phyloP scores from a whole-genome alignment of 1,139 yeast genomes.

The Protomyces pachydermus region DNA sequence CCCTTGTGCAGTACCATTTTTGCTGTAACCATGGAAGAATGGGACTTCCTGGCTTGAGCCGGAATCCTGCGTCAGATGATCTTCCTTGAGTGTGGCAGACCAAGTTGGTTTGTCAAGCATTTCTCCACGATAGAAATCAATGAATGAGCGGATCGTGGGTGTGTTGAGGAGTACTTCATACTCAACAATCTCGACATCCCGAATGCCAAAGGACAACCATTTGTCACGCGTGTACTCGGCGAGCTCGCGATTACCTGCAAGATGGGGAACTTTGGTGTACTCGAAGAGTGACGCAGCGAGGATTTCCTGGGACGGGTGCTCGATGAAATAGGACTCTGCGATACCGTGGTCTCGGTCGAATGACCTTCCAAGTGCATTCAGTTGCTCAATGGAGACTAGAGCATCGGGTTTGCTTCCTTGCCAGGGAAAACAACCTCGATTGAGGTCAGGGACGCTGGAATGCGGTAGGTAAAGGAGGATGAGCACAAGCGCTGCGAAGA shows the following conservation, averaged over 20 bases:
- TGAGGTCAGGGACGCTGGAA: background rate
- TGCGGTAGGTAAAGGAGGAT: too few relatives aligned
- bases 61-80: slow-evolving; percentile 62
- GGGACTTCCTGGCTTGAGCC: slow-evolving; percentile 45
- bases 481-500: too few relatives aligned
- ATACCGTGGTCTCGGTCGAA: slow-evolving; percentile 1
- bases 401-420: background rate
- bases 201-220: slow-evolving; percentile 59
- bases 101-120: slow-evolving; percentile 44
- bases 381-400: background rate
- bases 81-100: slow-evolving; percentile 66
- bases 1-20: slow-evolving; percentile 60
- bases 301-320: slow-evolving; percentile 7
- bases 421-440: background rate
- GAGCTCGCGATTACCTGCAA: slow-evolving; percentile 64
- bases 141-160: slow-evolving; percentile 41
- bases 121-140: slow-evolving; percentile 48
- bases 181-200: slow-evolving; percentile 47
- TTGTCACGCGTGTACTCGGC: slow-evolving; percentile 63
- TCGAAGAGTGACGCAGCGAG: slow-evolving; percentile 44
- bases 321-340: slow-evolving; percentile 12
- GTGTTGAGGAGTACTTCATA: slow-evolving; percentile 59
- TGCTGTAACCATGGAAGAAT: slow-evolving; percentile 65
- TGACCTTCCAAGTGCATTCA: slow-evolving; percentile 1
- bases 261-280: slow-evolving; percentile 49